Base-by-base conservation (phyloP, 2,329 filamentous ascomycete genomes). In the Calonectria pauciramosa region DNA sequence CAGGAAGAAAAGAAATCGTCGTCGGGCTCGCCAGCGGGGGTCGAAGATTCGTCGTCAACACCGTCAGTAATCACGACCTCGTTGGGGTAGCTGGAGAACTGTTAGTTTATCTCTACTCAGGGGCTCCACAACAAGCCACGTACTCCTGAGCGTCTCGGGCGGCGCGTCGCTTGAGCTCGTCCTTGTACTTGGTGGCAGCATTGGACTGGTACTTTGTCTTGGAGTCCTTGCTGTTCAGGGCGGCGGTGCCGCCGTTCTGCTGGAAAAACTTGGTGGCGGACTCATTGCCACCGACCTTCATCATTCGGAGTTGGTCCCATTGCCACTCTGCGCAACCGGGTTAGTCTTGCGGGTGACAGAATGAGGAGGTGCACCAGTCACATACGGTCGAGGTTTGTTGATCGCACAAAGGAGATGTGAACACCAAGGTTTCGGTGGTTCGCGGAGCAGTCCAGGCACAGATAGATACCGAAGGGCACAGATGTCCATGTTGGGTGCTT, bases 401-500 rank as follows among this genome's bases (percentile, higher is more conserved):
- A 99, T 82, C 97, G 94, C 82, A 99, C 97, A 89, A 99, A 99
- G 81, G 96, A 98, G 87, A 99, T 98, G 87, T 99, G 97, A 75
- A 99, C 96, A 86, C 97, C 97, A 82, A 99, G 93, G 86, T 99
- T 99, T 81, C 97, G 94, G 87, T 99, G 97, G 86, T 98, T 96
- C 72, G 96, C 94, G 52, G 96, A 98, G 88, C 97, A 99, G 88
- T 99, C 97, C 82, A 99, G 93, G 84, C 97, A 99, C 28, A 99
- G 92, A 85, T 99, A 99, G 85, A 99, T 99, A 83, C 95, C 97
- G 78, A 99, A 96, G 14, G 96, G 96, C 38, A 98, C 96, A 9
- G 96, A 99, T 10, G 96, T 98, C 97, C 97, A 99, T 73, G 97
- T 99, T 76, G 97, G 97, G 84, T 98, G 98, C 88, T 99, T 99